Base-by-base conservation (phyloP, 1,284 basidiomycete species). In the Limonomyces culmigenus region DNA sequence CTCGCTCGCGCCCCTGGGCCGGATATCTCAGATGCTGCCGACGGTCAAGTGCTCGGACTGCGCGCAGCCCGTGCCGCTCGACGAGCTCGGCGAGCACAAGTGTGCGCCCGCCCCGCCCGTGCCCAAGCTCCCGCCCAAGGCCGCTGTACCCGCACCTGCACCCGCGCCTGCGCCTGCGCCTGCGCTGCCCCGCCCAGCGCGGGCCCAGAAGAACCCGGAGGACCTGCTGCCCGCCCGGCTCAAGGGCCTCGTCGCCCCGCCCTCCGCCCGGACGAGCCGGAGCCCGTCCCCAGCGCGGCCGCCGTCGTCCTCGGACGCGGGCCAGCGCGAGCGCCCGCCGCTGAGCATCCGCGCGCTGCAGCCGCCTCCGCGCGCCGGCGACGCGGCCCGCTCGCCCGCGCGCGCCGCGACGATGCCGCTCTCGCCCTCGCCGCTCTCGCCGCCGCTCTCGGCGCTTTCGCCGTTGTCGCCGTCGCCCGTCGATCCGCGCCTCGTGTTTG, bases 41-140 rank as follows among this genome's bases (percentile, higher is more conserved):
- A 66, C 72, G 2, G 77, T 88, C 41, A 89, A 79, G 51, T 91
- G 86, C 54, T 84, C 83, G 3, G 76, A 60, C 29, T 91, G 86
- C 52, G 57, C 61, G 44, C 56, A 60, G 19, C 70, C 68, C 2
- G 80, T 89, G 27, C 69, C 76, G 21, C 63, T 88, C 35, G 59
- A 63, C 35, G 63, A 72, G 21, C 71, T 88, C 29, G 71, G 72
- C 32, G 78, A 83, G 41, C 85, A 88, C 51, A 60, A 74, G 47
- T 88, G 85, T 50, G 39, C 59, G 10, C 50, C 61, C 16, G 46
- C 60, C 13, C 63, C 65, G 8, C 60, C 69, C 8, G 45, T 60
- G 10, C 66, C 66, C 32, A 47, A 57, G 29, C 25, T 46, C 17
- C 39, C 52, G 13, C 47, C 47, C 38, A n/a, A n/a, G n/a, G n/a